Evolutionary conservation across 1,284 basidiomycete genomes (phyloP).

Genomic region (Retiboletus flavoniger): DNA sequence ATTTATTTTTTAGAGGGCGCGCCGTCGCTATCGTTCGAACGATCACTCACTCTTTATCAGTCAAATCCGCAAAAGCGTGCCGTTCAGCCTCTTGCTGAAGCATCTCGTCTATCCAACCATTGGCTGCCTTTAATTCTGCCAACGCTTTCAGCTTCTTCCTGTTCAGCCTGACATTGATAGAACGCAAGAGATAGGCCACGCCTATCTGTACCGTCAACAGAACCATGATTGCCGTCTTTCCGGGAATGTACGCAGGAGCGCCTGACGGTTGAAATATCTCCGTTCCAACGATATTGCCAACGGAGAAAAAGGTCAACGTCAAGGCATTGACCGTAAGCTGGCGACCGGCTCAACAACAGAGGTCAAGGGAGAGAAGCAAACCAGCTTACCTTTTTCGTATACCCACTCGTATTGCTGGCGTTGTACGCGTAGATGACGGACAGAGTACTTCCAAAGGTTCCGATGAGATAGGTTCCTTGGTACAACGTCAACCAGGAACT

Average conservation of each 20-base stretch:
- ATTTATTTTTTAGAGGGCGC: neutral
- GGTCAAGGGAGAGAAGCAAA: neutral
- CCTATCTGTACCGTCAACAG: slow-evolving; percentile 54
- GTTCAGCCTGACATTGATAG: slow-evolving; percentile 58
- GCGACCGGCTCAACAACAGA: neutral
- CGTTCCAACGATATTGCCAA: slow-evolving; percentile 61
- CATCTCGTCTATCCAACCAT: slow-evolving; percentile 58
- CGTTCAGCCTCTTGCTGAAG: slow-evolving; percentile 55
- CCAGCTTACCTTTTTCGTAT: slow-evolving; percentile 58
- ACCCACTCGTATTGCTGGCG: slow-evolving; percentile 62
- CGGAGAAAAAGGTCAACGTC: slow-evolving; percentile 55
- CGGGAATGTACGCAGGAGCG: slow-evolving; percentile 61
- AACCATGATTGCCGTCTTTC: slow-evolving; percentile 61
- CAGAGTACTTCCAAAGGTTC: slow-evolving; percentile 58
- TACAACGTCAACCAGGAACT: neutral
- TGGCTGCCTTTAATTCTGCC: slow-evolving; percentile 43
- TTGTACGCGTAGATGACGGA: slow-evolving; percentile 64
- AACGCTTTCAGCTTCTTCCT: slow-evolving; percentile 46
- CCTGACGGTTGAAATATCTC: slow-evolving; percentile 64
- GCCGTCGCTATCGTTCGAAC: neutral
- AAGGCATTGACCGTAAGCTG: slow-evolving; percentile 55
- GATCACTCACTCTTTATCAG: slow-evolving; percentile 54
- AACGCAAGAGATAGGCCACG: slow-evolving; percentile 51
- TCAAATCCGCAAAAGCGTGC: slow-evolving; percentile 63
- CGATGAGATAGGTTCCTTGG: slow-evolving; percentile 53